phyloP scores from a whole-genome alignment of 1,284 basidiomycete species.

The Sanguinoderma infundibulare region DNA sequence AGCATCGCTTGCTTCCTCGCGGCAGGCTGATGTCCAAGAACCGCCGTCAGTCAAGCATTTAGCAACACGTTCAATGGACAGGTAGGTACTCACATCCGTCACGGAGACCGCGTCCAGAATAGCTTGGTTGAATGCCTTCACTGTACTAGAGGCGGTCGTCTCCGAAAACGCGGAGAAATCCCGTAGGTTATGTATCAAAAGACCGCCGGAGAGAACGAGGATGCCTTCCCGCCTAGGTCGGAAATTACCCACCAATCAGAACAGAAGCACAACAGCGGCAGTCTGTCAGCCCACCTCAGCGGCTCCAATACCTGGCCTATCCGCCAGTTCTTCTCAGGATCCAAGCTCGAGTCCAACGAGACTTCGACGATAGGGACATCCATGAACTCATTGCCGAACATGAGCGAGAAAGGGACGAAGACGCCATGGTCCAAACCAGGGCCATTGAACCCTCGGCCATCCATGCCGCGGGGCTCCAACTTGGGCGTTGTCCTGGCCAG shows the following conservation, averaged over 20 bases:
- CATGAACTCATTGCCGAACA: conserved; percentile 70
- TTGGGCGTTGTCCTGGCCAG: conserved; percentile 53
- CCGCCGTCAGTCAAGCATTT: conserved; percentile 11
- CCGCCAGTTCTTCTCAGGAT: conserved; percentile 66
- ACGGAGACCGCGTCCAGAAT: conserved; percentile 57
- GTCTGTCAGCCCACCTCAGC: conserved; percentile 47
- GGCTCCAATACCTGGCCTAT: conserved; percentile 64
- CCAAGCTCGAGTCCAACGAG: conserved; percentile 66
- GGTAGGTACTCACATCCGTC: conserved; percentile 48
- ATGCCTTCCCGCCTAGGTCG: conserved; percentile 59
- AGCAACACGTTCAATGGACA: neutral
- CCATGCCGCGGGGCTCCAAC: conserved; percentile 61
- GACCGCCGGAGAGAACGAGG: conserved; percentile 72
- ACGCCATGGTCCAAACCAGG: conserved; percentile 73
- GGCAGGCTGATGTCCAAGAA: conserved; percentile 35
- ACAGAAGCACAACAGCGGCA: conserved; percentile 5
- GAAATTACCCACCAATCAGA: conserved; percentile 5
- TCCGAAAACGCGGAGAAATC: conserved; percentile 60
- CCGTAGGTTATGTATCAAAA: conserved; percentile 69
- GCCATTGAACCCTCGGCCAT: conserved; percentile 69
- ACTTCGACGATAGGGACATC: conserved; percentile 72
- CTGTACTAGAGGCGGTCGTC: conserved; percentile 47
- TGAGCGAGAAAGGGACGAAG: conserved; percentile 76
- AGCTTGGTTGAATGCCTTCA: conserved; percentile 63
- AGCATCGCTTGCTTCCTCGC: conserved; percentile 50